Evolutionary conservation across 2,329 filamentous ascomycete species (phyloP).

Genomic region (Colletotrichum sp.): DNA sequence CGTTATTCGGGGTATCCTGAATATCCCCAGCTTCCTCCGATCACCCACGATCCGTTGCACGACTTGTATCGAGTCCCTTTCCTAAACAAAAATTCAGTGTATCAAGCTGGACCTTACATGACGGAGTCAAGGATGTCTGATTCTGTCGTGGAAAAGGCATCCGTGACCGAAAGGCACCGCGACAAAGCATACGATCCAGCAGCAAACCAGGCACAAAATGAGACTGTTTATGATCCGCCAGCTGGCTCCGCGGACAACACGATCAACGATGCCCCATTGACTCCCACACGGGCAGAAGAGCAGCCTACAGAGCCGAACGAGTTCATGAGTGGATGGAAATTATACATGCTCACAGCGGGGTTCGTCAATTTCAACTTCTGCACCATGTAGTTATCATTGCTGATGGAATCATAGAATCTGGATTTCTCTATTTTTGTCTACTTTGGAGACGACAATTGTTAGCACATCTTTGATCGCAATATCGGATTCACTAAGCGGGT

Average conservation of each 20-base stretch:
- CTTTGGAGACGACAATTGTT: conserved; percentile 53
- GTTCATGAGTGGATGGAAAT: not conserved
- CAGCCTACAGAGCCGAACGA: not conserved
- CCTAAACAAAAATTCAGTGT: not conserved
- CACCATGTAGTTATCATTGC: not conserved
- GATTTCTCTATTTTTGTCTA: conserved; percentile 43
- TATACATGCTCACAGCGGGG: not conserved
- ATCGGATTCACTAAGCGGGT: conserved; percentile 39
- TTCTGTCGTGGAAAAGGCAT: not conserved
- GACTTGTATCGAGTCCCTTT: not conserved
- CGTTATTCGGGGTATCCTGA: not conserved
- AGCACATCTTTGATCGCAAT: conserved; percentile 54
- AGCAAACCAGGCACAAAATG: not conserved
- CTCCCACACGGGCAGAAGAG: not conserved
- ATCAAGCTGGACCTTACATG: not conserved
- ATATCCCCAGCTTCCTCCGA: not conserved
- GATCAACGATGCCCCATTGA: not conserved
- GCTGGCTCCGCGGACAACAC: not conserved
- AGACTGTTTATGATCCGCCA: not conserved
- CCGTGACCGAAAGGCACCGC: not conserved
- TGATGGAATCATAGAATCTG: not conserved
- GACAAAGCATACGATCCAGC: not conserved
- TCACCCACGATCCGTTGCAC: not conserved
- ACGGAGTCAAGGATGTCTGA: not conserved
- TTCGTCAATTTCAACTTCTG: not conserved